These are phyloP conservation scores for Kingdonia uniflora DNA, from an alignment of 164 flowering plant species.

Conservation along the genomic window DNA sequence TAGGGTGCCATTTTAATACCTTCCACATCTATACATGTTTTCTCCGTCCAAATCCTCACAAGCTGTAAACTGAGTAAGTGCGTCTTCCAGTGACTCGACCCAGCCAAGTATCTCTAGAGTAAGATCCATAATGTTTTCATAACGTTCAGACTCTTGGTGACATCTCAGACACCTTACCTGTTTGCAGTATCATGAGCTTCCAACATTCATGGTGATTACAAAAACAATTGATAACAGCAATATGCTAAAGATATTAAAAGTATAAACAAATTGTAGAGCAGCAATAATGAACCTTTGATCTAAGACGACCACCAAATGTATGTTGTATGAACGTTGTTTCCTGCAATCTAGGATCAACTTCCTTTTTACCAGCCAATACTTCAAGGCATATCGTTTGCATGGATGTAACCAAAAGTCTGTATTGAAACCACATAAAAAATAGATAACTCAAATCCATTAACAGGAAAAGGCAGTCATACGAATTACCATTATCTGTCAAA, in stretches of 20 bases:
- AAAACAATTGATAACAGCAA: background rate
- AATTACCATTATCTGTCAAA: too few species aligned
- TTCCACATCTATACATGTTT: slow-evolving; percentile 83
- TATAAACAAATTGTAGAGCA: too few species aligned
- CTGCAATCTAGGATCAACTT: slow-evolving; percentile 55
- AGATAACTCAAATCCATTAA: too few species aligned
- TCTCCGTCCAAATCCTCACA: slow-evolving; percentile 88
- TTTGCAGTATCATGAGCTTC: slow-evolving; percentile 1
- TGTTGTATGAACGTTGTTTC: slow-evolving; percentile 85
- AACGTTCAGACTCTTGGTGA: slow-evolving; percentile 60
- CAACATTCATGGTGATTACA: background rate
- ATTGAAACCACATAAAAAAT: slow-evolving; percentile 11
- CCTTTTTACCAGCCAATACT: slow-evolving; percentile 56
- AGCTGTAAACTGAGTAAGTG: slow-evolving; percentile 68
- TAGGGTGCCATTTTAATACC: slow-evolving; percentile 28
- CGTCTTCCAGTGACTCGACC: slow-evolving; percentile 83
- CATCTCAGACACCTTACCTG: slow-evolving; percentile 81
- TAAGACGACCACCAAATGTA: slow-evolving; percentile 73
- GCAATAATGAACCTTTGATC: slow-evolving; percentile 52
- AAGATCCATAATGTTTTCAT: slow-evolving; percentile 87
- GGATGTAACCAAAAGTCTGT: slow-evolving; percentile 65
- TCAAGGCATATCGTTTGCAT: slow-evolving; percentile 87
- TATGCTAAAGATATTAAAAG: too few species aligned
- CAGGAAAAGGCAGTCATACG: too few species aligned
- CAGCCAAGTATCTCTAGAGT: slow-evolving; percentile 78